These are phyloP conservation scores for Colletotrichum spinosum DNA, from an alignment of 2,329 filamentous ascomycete genomes.

Conservation along the genomic window DNA sequence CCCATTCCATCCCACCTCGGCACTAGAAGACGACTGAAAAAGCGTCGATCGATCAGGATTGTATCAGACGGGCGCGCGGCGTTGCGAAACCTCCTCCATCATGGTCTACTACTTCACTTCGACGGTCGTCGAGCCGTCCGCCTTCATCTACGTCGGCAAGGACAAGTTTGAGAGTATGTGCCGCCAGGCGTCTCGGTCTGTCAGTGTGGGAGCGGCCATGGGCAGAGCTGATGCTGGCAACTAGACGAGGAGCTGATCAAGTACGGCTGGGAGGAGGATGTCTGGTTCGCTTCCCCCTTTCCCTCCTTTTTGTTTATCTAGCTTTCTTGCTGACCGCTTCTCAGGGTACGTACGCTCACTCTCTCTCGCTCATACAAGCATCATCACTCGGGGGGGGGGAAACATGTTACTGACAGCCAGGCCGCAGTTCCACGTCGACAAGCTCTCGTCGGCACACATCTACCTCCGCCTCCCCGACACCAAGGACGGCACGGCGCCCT, in stretches of 20 bases:
- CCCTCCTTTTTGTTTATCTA: slow-evolving; percentile 9
- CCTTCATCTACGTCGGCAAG: slow-evolving; percentile 95
- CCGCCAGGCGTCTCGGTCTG: not conserved
- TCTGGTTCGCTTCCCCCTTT: slow-evolving; percentile 73
- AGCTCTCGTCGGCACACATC: slow-evolving; percentile 95
- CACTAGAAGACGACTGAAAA: too few species aligned
- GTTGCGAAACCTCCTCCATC: not conserved
- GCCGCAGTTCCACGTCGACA: slow-evolving; percentile 93
- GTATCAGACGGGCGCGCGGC: too few species aligned
- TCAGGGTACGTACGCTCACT: slow-evolving; percentile 44
- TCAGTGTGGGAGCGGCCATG: slow-evolving; percentile 19
- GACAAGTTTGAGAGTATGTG: slow-evolving; percentile 96
- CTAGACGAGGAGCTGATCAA: slow-evolving; percentile 97
- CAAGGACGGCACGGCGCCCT: slow-evolving; percentile 44
- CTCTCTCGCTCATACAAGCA: not conserved
- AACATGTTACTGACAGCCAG: not conserved
- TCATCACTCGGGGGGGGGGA: not conserved
- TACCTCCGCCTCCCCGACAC: slow-evolving; percentile 87
- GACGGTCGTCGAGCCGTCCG: slow-evolving; percentile 81
- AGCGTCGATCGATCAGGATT: too few species aligned
- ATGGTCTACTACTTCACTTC: slow-evolving; percentile 99
- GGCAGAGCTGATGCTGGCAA: not conserved
- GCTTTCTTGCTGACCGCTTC: slow-evolving; percentile 13
- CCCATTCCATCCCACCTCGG: not conserved
- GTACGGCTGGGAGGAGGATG: slow-evolving; percentile 92